A percentile compares a stretch with the other conserved stretches of the same genome.
Conservation (phyloP, 1,284 basidiomycete species). For the Sanguinoderma infundibulare region DNA sequence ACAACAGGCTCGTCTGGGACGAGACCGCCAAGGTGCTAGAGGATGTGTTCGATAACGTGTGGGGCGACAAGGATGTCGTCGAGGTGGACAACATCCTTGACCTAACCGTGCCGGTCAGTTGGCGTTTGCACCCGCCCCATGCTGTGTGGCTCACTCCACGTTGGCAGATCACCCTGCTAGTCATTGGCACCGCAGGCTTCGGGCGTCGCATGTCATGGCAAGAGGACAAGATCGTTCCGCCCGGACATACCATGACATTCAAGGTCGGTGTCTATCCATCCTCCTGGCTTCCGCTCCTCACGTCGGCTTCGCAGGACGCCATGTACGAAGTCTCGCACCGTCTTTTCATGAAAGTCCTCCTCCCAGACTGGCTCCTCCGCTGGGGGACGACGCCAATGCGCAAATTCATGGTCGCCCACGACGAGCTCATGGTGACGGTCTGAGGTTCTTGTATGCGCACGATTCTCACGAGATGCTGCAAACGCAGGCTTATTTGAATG, state of each 20-base stretch:
- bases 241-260: conserved; percentile 58
- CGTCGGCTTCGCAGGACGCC: too few species aligned
- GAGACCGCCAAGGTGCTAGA: conserved; percentile 48
- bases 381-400: conserved; percentile 42
- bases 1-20: conserved; percentile 63
- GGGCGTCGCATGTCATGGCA: conserved; percentile 56
- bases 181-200: conserved; percentile 64
- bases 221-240: conserved; percentile 44
- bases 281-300: too few species aligned
- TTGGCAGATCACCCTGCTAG: conserved; percentile 56
- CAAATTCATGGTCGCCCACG: conserved; percentile 44
- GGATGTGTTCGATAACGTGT: conserved; percentile 44
- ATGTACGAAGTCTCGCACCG: conserved; percentile 51
- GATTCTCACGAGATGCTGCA: conserved; percentile 32
- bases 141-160: not conserved
- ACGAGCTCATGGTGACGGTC: conserved; percentile 58
- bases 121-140: too few species aligned
- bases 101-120: conserved; percentile 52
- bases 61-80: conserved; percentile 37
- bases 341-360: conserved; percentile 45
- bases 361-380: conserved; percentile 49
- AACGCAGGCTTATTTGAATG: conserved; percentile 56
- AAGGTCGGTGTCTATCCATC: too few species aligned
- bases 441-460: not conserved
- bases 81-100: conserved; percentile 39